Percentiles rank a stretch among this genome's conserved stretches.
Evolutionary conservation across 805 yeast species (phyloP).

Genomic region (Candida bentonensis): DNA sequence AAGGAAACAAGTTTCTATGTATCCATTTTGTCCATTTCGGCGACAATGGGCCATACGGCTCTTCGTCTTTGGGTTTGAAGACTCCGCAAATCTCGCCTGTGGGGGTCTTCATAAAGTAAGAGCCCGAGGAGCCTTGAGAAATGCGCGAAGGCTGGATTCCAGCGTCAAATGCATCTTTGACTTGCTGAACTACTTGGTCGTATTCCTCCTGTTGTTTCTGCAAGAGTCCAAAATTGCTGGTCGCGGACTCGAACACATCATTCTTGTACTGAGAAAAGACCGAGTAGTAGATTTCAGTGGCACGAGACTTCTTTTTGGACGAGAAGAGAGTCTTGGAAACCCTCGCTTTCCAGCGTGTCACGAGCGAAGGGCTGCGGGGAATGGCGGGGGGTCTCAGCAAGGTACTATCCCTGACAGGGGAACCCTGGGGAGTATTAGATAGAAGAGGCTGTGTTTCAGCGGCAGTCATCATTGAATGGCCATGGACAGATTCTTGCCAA

Average conservation of each 20-base stretch:
- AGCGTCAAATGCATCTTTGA: slow-evolving; percentile 32
- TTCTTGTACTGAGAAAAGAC: slow-evolving; percentile 29
- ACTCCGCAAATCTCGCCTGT: slow-evolving; percentile 35
- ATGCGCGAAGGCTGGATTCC: slow-evolving; percentile 39
- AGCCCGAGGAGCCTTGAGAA: slow-evolving; percentile 55
- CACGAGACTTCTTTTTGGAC: background rate
- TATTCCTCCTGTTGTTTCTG: slow-evolving; percentile 19
- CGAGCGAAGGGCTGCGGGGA: background rate
- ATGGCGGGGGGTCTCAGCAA: too few relatives aligned
- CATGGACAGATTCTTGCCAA: too few relatives aligned
- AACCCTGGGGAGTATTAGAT: too few relatives aligned
- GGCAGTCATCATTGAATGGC: too few relatives aligned
- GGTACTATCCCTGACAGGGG: too few relatives aligned
- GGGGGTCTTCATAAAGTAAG: slow-evolving; percentile 40
- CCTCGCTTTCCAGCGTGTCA: background rate
- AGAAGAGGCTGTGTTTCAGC: too few relatives aligned
- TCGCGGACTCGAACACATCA: background rate
- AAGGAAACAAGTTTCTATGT: slow-evolving; percentile 61
- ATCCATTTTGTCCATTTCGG: slow-evolving; percentile 76
- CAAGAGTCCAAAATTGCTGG: background rate
- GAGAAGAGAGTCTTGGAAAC: background rate
- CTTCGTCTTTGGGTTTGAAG: slow-evolving; percentile 70
- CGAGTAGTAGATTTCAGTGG: slow-evolving; percentile 38
- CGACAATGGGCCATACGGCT: slow-evolving; percentile 64
- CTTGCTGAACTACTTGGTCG: slow-evolving; percentile 27